Percentiles rank a stretch among this genome's conserved stretches.
Conservation (phyloP, 305 asterid species). For the Fraxinus velutina region DNA sequence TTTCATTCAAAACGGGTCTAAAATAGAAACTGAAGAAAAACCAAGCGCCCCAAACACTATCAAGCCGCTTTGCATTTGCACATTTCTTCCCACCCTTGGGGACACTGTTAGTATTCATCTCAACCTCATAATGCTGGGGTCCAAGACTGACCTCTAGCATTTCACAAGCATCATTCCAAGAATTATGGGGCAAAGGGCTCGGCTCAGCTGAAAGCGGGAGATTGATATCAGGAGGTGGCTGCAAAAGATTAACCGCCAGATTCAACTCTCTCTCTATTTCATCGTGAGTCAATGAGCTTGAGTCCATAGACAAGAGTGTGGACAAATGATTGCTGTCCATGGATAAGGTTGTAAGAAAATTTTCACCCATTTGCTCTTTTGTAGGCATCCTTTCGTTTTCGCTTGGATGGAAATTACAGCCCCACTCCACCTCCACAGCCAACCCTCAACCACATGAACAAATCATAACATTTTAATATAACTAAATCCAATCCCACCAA, state of each 20-base stretch:
- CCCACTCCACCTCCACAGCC: background rate
- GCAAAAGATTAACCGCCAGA: conserved; percentile 48
- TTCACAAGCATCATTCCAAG: conserved; percentile 70
- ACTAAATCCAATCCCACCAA: conserved; percentile 10
- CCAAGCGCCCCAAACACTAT: conserved; percentile 98
- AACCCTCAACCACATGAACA: conserved; percentile 3
- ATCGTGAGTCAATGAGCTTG: conserved; percentile 69
- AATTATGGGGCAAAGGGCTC: conserved; percentile 63
- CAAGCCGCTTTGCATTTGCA: conserved; percentile 64
- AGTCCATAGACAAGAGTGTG: conserved; percentile 84
- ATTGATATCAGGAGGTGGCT: conserved; percentile 85
- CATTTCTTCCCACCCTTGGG: conserved; percentile 65
- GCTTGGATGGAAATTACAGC: conserved; percentile 3
- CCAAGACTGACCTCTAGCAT: conserved; percentile 85
- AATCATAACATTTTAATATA: conserved; percentile 15
- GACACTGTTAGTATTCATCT: conserved; percentile 40
- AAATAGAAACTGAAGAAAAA: conserved; percentile 87
- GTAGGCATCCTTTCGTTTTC: conserved; percentile 28
- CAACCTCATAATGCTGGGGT: conserved; percentile 58
- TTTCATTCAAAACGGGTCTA: conserved; percentile 71
- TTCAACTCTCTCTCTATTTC: conserved; percentile 76
- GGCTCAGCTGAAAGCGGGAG: conserved; percentile 77
- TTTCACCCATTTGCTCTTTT: conserved; percentile 56
- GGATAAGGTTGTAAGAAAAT: conserved; percentile 56
- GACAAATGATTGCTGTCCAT: conserved; percentile 86